Evolutionary conservation across 805 yeast genomes (phyloP), one percentile per base, ranked within the genome.

Genomic region (Yamadazyma laniorum): DNA sequence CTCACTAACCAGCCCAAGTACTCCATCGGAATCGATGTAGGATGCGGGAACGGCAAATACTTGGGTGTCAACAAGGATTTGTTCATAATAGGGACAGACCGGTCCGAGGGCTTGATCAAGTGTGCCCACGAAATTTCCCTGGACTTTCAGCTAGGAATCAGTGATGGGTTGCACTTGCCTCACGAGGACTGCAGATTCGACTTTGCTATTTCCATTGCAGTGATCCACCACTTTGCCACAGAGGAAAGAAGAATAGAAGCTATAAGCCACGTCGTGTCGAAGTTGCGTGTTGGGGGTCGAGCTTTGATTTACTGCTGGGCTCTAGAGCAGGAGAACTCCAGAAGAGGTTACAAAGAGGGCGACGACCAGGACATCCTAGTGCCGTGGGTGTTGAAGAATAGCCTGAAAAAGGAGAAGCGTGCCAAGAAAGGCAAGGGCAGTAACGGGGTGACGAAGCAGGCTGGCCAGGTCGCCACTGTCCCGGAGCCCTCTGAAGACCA

Each of bases 1-100:
- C 61, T 93, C 31, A 54, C 50, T 8, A 49, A 59, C 1, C 75
- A 77, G 50, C 42, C 56, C 0, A 63, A 64, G 5, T 83, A 87
- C 29, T 63, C 82, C 1, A 45, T 91, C 0, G 99, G 99, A 1
- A 70, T 89, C 19, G 99, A 93, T 63, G 87, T 91, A 15, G 99
- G 99, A 0, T 91, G 98, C 59, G 99, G 99, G 3, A 93, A 93
- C 58, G 99, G 99, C 2, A 93, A 93, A 56, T 93, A 93, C 56
- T 59, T 91, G 28, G 75, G 74, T 2, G 74, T 89, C 9, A 90
- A 91, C 58, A 67, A 74, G 6, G 71, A 83, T 31, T 58, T 91
- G 3, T 82, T 59, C 52, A 72, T 90, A 19, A 58, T 91, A 13
- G 98, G 96, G 27, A 78, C 72, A 37, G 91, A 83, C 45, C 70